Base-by-base conservation (phyloP, 2,329 filamentous ascomycete species). In the Rhynchosporium graminicola region DNA sequence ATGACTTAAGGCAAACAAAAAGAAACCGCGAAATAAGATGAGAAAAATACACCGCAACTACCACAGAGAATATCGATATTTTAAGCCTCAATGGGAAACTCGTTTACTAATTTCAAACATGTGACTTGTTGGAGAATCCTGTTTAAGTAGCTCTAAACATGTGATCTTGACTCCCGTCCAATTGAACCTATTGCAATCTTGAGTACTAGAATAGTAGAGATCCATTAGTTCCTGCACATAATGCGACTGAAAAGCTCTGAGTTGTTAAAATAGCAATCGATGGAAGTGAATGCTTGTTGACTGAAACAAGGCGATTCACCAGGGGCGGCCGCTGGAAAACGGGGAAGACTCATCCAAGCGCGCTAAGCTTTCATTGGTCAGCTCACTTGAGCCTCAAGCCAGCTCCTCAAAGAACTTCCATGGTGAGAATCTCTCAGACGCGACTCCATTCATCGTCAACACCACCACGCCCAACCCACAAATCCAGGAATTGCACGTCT, bases 401-500 rank as follows among this genome's bases (percentile, higher is more conserved):
- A 40, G 29, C 51, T 40, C 50, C 31, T 29, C 26, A 40, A 42
- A 48, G 52, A 43, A 52, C 38, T 38, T 45, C 46, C 12, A 47
- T 40, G 13, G 59, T 36, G 36, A 57, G 55, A 52, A 38, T 56
- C 43, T 59, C 42, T 56, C 47, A 33, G 38, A 59, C 59, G 59
- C 63, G 59, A 59, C 46, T 54, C 50, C 51, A 42, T 61, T 33
- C 60, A 58, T 57, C 62, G 55, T 59, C 61, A 64, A 61, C 62
- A 60, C 57, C 60, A 60, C 15, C 9, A 47, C 55, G 43, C 56
- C 64, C 66, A 64, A 42, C n/a, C 33, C 50, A 45, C 31, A 59
- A 52, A 61, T 31, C 46, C 56, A 67, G 72, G 74, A 71, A 73
- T 73, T 66, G 72, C 74, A 70, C 72, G 68, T 68, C 59, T 42